Evolutionary conservation across 139 green algal genomes (phyloP), one percentile per base, ranked within the genome.

Genomic region (Chlamydomonas urium): DNA sequence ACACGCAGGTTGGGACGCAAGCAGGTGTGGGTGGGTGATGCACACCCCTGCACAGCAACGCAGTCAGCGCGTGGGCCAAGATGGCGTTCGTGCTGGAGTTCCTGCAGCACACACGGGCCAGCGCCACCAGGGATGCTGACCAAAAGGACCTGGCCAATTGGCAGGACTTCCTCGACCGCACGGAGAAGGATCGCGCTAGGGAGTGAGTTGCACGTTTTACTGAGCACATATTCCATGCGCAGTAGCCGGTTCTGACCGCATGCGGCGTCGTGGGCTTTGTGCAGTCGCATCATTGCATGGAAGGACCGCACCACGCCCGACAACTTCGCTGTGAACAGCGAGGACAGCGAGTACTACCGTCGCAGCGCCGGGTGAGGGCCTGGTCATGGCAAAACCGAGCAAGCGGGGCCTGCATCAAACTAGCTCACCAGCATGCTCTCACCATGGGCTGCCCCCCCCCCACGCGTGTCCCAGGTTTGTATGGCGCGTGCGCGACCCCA

Each of bases 271-370:
- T 66, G 29, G 8, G 4, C 5, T 56, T 26, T 36, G 26, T 31
- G 26, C 73, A 83, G 78, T 37, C 78, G 78, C 58, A 84, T 84
- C 71, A 72, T 84, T 17, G n/a, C 56, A 0, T 84, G 78, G 78
- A 66, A 73, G 31, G 78, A 84, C 47, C 74, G 65, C 17, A 34
- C 56, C 3, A 74, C 74, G 53, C 65, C 69, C 34, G 78, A 84
- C 47, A 72, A 84, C 70, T 80, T 70, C 34, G 74, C 70, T 32
- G 78, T 76, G 8, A 80, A 78, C 34, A 37, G 69, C 0, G 74
- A 80, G 45, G 72, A 84, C 53, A 70, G 69, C 4, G 74, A 80
- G 35, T 77, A 79, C 58, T 84, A 84, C 78, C 71, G 73, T 33
- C 57, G 78, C 26, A 77, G 69, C 4, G 73, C 78, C 14, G 78